Base-by-base conservation (phyloP, 129 eudicot genomes). In the Tanacetum coccineum region DNA sequence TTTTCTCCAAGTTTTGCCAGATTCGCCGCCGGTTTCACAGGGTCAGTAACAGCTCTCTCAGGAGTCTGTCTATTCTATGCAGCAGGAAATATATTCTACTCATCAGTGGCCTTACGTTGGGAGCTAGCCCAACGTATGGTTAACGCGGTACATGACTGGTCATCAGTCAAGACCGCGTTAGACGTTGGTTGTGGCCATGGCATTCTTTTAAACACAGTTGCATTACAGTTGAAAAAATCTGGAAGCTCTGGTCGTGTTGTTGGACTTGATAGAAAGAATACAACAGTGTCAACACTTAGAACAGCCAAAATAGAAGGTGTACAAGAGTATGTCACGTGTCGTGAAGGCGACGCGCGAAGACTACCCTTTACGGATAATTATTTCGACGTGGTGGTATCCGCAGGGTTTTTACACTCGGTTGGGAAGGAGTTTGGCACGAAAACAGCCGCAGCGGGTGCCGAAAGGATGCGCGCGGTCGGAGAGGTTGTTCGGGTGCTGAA, bases 361-460 rank as follows among this genome's bases (percentile, higher is more conserved):
- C 81, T 92, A 32, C 98, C 98, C 46, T 92, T 92, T 50, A 67
- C 78, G 3, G 96, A 92, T 66, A 68, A 80, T 19, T 88, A 86
- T 81, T 92, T 92, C 78, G 98, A 92, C 82, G 96, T 86, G 78
- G 98, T 92, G 83, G 96, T 88, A 13, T 92, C 98, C 47, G 90
- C 87, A 9, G 95, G 71, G 66, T 86, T 84, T 20, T 28, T 92
- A 12, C 96, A 89, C 72, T 83, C 85, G 21, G 97, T 87, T 9
- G 97, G 97, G 64, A 90, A 84, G 56, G 97, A 90, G 56, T 87
- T 82, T 67, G 97, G 97, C 56, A 82, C 64, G 54, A 75, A 70
- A 49, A 67, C 96, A 14, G 96, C 98, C 18, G 98, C 87, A 4
- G 95, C 98, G 1, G 83, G 80, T 71, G 98, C 96, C 62, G 98